Percentiles rank a stretch among this genome's conserved stretches.
These are phyloP conservation scores for Blastocystis hominis DNA, from an alignment of 352 stramenopile species.

Conservation along the genomic window DNA sequence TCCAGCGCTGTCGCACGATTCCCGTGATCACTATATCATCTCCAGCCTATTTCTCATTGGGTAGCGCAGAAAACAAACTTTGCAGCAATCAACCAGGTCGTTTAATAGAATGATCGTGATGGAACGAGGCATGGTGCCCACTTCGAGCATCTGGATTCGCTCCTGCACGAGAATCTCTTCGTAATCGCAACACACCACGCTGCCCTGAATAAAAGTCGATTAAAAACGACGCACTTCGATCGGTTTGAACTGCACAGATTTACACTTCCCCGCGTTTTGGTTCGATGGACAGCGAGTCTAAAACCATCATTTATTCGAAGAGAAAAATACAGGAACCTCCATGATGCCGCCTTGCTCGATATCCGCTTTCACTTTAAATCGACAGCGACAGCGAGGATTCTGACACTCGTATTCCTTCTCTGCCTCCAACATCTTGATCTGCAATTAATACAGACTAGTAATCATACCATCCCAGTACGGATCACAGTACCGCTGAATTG, in stretches of 20 bases:
- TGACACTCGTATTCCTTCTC: constrained; percentile 55
- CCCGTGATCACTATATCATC: constrained; percentile 73
- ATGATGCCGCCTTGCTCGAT: constrained; percentile 47
- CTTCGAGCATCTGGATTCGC: constrained; percentile 71
- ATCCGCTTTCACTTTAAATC: constrained; percentile 39
- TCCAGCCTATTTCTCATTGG: constrained; percentile 64
- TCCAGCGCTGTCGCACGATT: constrained; percentile 72
- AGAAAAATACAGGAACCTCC: background rate
- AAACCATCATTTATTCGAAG: background rate
- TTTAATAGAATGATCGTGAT: constrained; percentile 73
- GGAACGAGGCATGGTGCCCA: constrained; percentile 72
- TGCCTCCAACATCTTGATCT: constrained; percentile 56
- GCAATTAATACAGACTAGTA: background rate
- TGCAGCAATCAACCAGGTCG: constrained; percentile 48
- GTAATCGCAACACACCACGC: constrained; percentile 37
- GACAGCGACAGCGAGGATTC: constrained; percentile 36
- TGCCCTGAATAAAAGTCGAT: background rate
- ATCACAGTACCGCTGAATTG: constrained; percentile 50
- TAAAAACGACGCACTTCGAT: background rate
- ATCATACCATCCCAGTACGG: constrained; percentile 3
- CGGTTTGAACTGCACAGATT: constrained; percentile 34
- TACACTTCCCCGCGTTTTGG: background rate
- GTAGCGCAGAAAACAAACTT: background rate
- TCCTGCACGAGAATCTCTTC: constrained; percentile 77
- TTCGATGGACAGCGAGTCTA: constrained; percentile 45